Evolutionary conservation across 2,329 filamentous ascomycete species (phyloP).

Genomic region (Cryoendolithus antarcticus): DNA sequence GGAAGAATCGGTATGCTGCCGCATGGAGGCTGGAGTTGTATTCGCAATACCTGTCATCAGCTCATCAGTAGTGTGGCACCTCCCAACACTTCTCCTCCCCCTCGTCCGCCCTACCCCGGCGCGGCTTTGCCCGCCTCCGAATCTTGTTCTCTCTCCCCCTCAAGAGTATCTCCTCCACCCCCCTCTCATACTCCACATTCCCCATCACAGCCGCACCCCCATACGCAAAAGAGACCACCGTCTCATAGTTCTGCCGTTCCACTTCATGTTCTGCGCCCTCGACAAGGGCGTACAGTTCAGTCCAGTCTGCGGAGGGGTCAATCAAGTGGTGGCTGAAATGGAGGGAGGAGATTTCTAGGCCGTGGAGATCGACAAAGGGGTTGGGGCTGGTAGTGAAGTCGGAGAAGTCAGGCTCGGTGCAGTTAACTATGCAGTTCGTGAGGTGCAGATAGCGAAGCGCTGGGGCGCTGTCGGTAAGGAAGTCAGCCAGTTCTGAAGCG

Average conservation of each 20-base stretch:
- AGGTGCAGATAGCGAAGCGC: constrained; percentile 1
- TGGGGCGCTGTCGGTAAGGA: background rate
- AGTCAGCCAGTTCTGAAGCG: background rate
- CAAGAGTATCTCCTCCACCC: background rate
- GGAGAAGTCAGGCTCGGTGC: background rate
- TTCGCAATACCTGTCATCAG: too few species aligned
- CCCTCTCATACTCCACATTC: background rate
- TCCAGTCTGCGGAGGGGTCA: too few species aligned
- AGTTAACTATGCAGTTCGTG: background rate
- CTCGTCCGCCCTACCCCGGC: too few species aligned
- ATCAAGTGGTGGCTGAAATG: background rate
- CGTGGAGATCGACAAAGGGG: too few species aligned
- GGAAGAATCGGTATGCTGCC: too few species aligned
- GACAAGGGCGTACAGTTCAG: too few species aligned
- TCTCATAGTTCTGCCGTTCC: background rate
- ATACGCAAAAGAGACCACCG: background rate
- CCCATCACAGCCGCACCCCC: background rate
- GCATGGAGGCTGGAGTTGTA: too few species aligned
- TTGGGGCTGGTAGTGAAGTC: background rate
- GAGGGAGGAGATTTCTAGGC: too few species aligned
- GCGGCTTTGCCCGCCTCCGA: too few species aligned
- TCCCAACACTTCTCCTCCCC: too few species aligned
- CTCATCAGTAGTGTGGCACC: too few species aligned
- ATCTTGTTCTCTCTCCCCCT: constrained; percentile 1
- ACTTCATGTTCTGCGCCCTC: too few species aligned